Conservation (phyloP, 2,329 filamentous ascomycete species). For the Coniella vitis region DNA sequence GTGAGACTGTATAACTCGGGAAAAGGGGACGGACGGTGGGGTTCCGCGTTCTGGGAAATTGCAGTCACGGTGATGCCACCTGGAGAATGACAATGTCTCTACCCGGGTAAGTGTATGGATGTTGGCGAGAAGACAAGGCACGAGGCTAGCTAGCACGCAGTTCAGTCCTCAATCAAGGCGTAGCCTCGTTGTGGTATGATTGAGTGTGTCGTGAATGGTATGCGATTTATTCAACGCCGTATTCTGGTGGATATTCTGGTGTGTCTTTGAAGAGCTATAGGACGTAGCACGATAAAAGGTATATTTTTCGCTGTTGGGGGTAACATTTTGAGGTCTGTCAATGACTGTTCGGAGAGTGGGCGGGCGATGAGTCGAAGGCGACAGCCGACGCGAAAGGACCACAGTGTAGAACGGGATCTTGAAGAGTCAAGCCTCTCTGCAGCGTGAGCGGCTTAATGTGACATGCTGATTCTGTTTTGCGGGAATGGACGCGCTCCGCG, state of each 20-base stretch:
- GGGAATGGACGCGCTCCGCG: background rate
- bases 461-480: background rate
- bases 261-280: conserved; percentile 15
- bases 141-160: background rate
- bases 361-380: background rate
- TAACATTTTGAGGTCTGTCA: conserved; percentile 31
- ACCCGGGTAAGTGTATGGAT: too few species aligned
- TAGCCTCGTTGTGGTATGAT: background rate
- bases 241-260: background rate
- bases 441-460: conserved; percentile 3
- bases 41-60: background rate
- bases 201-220: background rate
- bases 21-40: background rate
- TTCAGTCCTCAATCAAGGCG: background rate
- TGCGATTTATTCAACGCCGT: background rate
- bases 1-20: conserved; percentile 2
- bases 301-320: conserved; percentile 25
- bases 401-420: conserved; percentile 2
- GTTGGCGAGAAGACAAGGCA: background rate
- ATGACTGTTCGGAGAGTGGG: conserved; percentile 3
- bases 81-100: background rate
- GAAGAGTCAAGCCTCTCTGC: conserved; percentile 11
- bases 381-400: conserved; percentile 1
- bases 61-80: background rate
- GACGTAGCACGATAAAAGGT: background rate